Evolutionary conservation across 2,329 filamentous ascomycete genomes (phyloP).

Genomic region (Fusarium paranaense): DNA sequence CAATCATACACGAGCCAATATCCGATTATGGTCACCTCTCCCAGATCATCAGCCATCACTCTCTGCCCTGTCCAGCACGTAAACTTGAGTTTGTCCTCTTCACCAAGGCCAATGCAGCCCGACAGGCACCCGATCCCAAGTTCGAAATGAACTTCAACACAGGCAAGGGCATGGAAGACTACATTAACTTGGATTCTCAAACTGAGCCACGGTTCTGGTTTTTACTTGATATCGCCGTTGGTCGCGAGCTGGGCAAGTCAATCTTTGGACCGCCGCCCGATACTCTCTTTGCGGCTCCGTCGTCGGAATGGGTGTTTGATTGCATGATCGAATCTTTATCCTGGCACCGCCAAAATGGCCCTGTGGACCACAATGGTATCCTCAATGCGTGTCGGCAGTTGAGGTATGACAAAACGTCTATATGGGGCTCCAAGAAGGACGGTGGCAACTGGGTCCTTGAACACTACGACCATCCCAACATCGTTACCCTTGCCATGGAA

Average conservation of each 20-base stretch:
- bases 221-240: slow-evolving; percentile 16
- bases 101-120: background rate
- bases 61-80: slow-evolving; percentile 1
- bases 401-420: background rate
- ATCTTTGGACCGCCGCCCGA: background rate
- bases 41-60: background rate
- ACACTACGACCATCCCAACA: background rate
- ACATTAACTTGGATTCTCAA: slow-evolving; percentile 3
- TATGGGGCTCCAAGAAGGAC: background rate
- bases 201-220: slow-evolving; percentile 24
- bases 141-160: slow-evolving; percentile 30
- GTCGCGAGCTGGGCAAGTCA: slow-evolving; percentile 1
- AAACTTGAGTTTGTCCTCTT: slow-evolving; percentile 26
- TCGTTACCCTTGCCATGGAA: background rate
- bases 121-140: background rate
- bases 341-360: slow-evolving; percentile 16
- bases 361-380: background rate
- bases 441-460: background rate
- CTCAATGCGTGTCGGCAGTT: slow-evolving; percentile 15
- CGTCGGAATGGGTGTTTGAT: background rate
- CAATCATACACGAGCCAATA: background rate
- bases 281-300: background rate
- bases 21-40: background rate
- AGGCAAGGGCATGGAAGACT: background rate
- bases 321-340: slow-evolving; percentile 7